Evolutionary conservation across 2,329 filamentous ascomycete genomes (phyloP), one percentile per base, ranked within the genome.

Genomic region (Xylariaceae sp.): DNA sequence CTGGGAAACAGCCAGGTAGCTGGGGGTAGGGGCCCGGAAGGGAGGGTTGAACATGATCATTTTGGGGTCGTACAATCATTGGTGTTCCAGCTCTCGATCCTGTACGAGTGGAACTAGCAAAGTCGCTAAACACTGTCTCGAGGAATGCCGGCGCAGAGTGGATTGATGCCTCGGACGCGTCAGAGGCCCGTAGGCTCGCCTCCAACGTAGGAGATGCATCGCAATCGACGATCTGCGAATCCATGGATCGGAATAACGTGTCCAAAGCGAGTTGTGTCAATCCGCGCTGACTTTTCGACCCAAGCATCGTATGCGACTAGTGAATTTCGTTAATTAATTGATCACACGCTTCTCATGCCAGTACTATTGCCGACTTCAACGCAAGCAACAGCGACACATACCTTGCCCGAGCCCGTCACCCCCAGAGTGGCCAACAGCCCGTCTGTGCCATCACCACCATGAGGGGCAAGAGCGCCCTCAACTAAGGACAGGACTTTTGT

Each of bases 381-480:
- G 32, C 32, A 37, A 37, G 32, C 32, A 37, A 37, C 14, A 37
- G 14, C 32, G 12, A 44, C n/a, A 56, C 68, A 47, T 67, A 96
- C 93, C 87, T 99, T 99, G 73, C 95, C 95, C 48, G 93, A 97
- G 12, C 95, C 95, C 7, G 93, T 97, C 43, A 97, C 92, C 16
- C 95, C 95, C 55, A 99, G 75, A 6, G 95, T 98, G 26, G 95
- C 95, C 51, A 99, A 78, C 53, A 98, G 77, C 9, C 91, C 93
- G 81, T 98, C 93, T 62, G 91, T 88, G 18, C 92, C 91, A 61
- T 95, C 89, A 48, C 87, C 84, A 32, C 88, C 88, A 44, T 84
- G 79, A 20, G 84, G 81, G 6, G 88, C 88, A 42, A 99, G 71
- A 2, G 96, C 92, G 19, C 91, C 91, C 66, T 93, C 87, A 6